Evolutionary conservation across 2,329 filamentous ascomycete genomes (phyloP).

Genomic region (Trichoderma sp.): DNA sequence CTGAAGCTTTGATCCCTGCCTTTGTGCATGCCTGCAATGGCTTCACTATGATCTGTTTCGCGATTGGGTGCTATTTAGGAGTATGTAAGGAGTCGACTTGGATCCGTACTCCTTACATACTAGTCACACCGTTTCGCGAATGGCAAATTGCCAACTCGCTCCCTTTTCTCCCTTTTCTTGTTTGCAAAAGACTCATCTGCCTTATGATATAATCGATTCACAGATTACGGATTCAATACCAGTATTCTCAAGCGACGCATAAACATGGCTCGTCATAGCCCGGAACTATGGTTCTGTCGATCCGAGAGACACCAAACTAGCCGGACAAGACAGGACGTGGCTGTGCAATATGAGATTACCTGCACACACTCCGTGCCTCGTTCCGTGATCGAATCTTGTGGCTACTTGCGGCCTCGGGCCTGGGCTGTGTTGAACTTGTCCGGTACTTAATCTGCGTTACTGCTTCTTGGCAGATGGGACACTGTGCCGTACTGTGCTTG

Average conservation of each 20-base stretch:
- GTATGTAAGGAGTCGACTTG: no score
- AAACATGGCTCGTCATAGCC: constrained; percentile 4
- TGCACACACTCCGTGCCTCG: not conserved
- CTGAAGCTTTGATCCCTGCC: not conserved
- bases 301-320: not conserved
- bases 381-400: not conserved
- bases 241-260: not conserved
- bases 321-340: not conserved
- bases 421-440: not conserved
- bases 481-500: constrained; percentile 1
- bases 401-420: not conserved
- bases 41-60: not conserved
- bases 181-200: not conserved
- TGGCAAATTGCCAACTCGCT: not conserved
- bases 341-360: not conserved
- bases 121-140: no score
- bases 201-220: not conserved
- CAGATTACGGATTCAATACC: not conserved
- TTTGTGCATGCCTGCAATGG: not conserved
- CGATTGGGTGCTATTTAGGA: not conserved
- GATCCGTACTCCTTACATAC: no score
- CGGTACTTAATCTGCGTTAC: not conserved
- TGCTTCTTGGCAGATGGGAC: not conserved
- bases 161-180: not conserved
- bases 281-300: constrained; percentile 2